Conservation (phyloP, 495 filamentous ascomycete genomes). For the Aspergillus olivimuriae region DNA sequence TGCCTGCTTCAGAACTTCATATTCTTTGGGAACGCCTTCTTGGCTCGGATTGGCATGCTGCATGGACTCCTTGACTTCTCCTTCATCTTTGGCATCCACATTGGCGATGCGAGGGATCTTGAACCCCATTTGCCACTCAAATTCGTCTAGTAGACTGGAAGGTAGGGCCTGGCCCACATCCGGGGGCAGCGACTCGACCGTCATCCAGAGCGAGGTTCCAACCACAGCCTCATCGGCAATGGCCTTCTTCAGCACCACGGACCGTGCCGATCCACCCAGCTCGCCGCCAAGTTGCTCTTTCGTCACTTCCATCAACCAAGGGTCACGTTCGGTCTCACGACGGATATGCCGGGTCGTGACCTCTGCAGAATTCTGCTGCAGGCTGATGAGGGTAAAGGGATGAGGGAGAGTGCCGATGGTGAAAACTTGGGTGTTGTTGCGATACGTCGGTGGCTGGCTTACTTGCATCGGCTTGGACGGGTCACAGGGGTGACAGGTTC, state of each 20-base stretch:
- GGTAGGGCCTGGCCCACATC: constrained; percentile 37
- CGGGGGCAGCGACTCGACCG: constrained; percentile 56
- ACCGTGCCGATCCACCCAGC: constrained; percentile 53
- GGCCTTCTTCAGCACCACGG: constrained; percentile 72
- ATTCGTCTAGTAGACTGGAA: constrained; percentile 45
- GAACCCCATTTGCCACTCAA: constrained; percentile 92
- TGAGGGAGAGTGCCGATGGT: constrained; percentile 86
- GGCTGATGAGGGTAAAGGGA: constrained; percentile 70
- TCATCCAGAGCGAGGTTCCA: constrained; percentile 69
- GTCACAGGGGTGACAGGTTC: constrained; percentile 67
- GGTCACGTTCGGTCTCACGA: constrained; percentile 67
- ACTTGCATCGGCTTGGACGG: constrained; percentile 47
- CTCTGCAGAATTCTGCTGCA: constrained; percentile 47
- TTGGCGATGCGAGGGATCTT: constrained; percentile 53
- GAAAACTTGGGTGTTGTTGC: constrained; percentile 59
- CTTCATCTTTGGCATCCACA: constrained; percentile 46
- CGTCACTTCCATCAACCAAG: constrained; percentile 72
- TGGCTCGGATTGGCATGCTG: constrained; percentile 39
- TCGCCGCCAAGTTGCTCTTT: constrained; percentile 56
- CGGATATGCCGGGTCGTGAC: constrained; percentile 65
- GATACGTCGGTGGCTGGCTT: constrained; percentile 50
- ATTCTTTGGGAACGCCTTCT: constrained; percentile 47
- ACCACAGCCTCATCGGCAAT: constrained; percentile 60
- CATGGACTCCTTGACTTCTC: constrained; percentile 36
- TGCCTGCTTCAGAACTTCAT: constrained; percentile 55